These are phyloP conservation scores for Stellera chamaejasme DNA, from an alignment of 345 rosid species.

Conservation along the genomic window DNA sequence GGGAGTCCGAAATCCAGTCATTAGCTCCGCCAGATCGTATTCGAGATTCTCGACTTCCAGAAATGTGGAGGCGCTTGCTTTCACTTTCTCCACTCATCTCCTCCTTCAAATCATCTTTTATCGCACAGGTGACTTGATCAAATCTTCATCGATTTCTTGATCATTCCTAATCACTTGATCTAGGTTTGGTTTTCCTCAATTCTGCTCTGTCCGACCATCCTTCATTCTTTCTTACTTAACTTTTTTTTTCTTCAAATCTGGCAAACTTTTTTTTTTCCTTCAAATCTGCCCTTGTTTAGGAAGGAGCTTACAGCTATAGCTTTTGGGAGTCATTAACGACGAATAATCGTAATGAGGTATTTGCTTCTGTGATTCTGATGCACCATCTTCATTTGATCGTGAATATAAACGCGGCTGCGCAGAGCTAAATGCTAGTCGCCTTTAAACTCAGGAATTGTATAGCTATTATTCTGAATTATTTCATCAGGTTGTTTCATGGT, in stretches of 20 bases:
- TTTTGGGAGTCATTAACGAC: constrained; percentile 34
- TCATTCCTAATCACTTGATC: background rate
- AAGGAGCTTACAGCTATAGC: constrained; percentile 32
- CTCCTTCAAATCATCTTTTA: constrained; percentile 33
- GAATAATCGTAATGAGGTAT: constrained; percentile 35
- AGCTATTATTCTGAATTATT: background rate
- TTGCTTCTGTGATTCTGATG: background rate
- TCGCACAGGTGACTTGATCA: constrained; percentile 29
- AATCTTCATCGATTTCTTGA: background rate
- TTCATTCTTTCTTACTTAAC: background rate
- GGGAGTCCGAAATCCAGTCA: background rate
- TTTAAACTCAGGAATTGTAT: background rate
- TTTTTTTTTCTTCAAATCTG: too few relatives aligned
- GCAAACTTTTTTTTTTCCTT: background rate
- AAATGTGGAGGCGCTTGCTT: constrained; percentile 82
- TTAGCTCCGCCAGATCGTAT: background rate
- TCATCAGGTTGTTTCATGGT: background rate
- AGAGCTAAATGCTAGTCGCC: background rate
- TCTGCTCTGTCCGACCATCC: background rate
- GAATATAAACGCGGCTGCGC: background rate
- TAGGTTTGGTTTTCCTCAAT: background rate
- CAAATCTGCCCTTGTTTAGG: background rate
- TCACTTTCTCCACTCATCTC: constrained; percentile 46
- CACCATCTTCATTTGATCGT: constrained; percentile 1
- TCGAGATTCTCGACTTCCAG: background rate